A percentile compares a stretch with the other conserved stretches of the same genome.
These are phyloP conservation scores for Alternaria arbusti DNA, from an alignment of 2,329 filamentous ascomycete species.

Conservation along the genomic window DNA sequence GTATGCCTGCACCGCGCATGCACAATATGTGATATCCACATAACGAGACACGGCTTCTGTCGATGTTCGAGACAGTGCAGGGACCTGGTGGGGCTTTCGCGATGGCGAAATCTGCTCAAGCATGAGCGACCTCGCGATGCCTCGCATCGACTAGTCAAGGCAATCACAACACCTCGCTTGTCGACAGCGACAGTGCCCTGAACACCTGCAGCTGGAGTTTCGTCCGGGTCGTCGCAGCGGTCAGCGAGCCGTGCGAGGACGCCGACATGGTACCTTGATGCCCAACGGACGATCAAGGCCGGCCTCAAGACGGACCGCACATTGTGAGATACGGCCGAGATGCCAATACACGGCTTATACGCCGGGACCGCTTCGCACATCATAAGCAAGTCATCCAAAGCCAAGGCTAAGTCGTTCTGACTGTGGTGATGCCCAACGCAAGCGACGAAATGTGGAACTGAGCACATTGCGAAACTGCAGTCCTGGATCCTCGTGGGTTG, in stretches of 20 bases:
- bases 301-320: constrained; percentile 1
- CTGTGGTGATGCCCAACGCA: constrained; percentile 12
- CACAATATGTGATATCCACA: constrained; percentile 1
- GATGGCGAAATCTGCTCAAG: neutral
- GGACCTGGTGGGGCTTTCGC: neutral
- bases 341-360: neutral
- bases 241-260: constrained; percentile 6
- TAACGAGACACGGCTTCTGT: constrained; percentile 5
- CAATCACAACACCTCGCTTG: neutral
- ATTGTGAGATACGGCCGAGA: neutral
- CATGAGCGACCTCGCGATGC: neutral
- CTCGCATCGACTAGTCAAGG: neutral
- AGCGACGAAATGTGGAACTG: neutral
- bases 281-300: constrained; percentile 3
- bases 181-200: neutral
- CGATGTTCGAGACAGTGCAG: neutral
- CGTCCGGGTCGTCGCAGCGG: neutral
- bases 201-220: neutral
- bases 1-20: neutral
- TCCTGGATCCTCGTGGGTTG: neutral
- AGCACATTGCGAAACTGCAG: neutral
- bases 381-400: neutral
- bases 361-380: neutral
- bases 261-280: constrained; percentile 1
- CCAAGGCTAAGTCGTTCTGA: neutral